Percentiles rank a stretch among this genome's conserved stretches.
These are phyloP conservation scores for Sporopachydermia quercuum DNA, from an alignment of 805 yeast species.

Conservation along the genomic window DNA sequence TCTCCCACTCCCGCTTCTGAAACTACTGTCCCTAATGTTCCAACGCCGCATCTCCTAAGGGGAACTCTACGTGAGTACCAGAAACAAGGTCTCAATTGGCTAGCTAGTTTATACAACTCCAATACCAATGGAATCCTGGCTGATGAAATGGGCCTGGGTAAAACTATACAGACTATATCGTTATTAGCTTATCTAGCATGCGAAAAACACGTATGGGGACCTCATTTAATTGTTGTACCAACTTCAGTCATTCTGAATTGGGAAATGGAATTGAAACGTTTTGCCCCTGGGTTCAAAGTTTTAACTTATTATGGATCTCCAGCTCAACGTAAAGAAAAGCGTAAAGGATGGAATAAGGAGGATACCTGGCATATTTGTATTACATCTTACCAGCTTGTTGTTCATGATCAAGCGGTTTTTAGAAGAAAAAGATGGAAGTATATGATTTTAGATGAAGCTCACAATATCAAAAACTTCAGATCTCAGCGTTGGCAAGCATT, in stretches of 20 bases:
- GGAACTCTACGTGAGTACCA: constrained; percentile 86
- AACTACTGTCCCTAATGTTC: constrained; percentile 50
- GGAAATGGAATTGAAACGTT: constrained; percentile 98
- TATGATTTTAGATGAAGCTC: constrained; percentile 97
- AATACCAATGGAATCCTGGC: constrained; percentile 94
- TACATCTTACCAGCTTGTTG: constrained; percentile 93
- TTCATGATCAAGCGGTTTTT: constrained; percentile 91
- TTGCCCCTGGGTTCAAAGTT: constrained; percentile 96
- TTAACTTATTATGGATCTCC: constrained; percentile 94
- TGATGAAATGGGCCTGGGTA: constrained; percentile 94
- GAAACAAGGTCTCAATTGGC: constrained; percentile 93
- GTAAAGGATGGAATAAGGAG: constrained; percentile 95
- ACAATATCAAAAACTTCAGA: constrained; percentile 89
- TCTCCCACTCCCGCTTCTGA: constrained; percentile 10
- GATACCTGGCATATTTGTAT: constrained; percentile 94
- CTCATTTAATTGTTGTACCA: constrained; percentile 92
- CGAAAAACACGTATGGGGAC: constrained; percentile 93
- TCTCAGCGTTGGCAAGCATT: constrained; percentile 96
- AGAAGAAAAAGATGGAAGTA: constrained; percentile 89
- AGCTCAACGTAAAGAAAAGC: constrained; percentile 86
- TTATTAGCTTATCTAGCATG: constrained; percentile 80
- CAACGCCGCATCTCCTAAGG: constrained; percentile 54
- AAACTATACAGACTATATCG: constrained; percentile 91
- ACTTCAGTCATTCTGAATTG: constrained; percentile 95
- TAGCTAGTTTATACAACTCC: constrained; percentile 83